A percentile compares a stretch with the other conserved stretches of the same genome.
Evolutionary conservation across 345 rosid species (phyloP).

Genomic region (Acer campestre): DNA sequence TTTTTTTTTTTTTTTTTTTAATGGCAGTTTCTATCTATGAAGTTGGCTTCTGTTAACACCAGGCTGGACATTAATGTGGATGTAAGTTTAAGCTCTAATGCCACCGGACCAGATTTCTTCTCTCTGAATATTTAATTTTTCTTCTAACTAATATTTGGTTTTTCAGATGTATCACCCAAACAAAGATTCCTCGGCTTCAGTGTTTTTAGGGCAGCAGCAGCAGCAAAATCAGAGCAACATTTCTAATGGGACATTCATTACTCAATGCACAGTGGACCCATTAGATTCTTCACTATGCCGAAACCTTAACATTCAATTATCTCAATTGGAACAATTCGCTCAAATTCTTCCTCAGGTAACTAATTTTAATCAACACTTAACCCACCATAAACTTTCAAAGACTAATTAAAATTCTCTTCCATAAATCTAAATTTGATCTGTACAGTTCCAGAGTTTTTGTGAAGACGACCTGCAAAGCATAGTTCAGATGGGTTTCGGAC

Average conservation of each 20-base stretch:
- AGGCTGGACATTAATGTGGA: constrained; percentile 71
- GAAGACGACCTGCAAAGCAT: constrained; percentile 79
- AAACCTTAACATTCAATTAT: constrained; percentile 48
- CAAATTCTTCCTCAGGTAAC: constrained; percentile 53
- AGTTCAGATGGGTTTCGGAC: constrained; percentile 76
- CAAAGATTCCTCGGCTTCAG: constrained; percentile 62
- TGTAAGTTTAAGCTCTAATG: constrained; percentile 46
- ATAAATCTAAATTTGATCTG: background rate
- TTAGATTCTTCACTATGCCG: constrained; percentile 35
- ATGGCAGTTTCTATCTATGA: constrained; percentile 90
- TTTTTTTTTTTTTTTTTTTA: constrained; percentile 15
- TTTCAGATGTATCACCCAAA: constrained; percentile 52
- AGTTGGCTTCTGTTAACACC: constrained; percentile 84
- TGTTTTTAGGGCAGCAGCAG: constrained; percentile 49
- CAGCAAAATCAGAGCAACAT: constrained; percentile 40
- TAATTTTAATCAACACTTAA: background rate
- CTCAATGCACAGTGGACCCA: constrained; percentile 45
- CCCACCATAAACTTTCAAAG: background rate
- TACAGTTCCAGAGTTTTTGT: constrained; percentile 53
- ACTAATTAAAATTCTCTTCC: background rate
- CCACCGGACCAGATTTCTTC: background rate
- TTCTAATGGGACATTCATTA: constrained; percentile 37
- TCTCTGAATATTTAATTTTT: background rate
- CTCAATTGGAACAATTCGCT: constrained; percentile 46
- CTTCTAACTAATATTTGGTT: background rate